Percentiles rank a stretch among this genome's conserved stretches.
phyloP scores from a whole-genome alignment of 2,329 filamentous ascomycete genomes.

The Alternaria arbusti region DNA sequence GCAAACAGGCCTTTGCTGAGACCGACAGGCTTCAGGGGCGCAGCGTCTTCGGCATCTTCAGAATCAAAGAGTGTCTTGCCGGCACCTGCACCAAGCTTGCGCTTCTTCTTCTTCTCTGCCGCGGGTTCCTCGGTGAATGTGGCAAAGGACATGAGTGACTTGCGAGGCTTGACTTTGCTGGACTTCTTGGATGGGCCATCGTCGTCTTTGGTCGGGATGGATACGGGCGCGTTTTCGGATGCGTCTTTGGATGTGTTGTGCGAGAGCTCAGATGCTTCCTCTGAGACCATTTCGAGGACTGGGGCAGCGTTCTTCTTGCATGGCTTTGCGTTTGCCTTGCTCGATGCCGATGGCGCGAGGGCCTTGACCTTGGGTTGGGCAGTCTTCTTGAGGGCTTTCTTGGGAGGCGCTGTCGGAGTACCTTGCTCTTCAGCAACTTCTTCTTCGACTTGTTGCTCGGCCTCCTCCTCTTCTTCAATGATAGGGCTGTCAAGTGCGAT shows the following conservation, averaged over 20 bases:
- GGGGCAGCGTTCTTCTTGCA: constrained; percentile 48
- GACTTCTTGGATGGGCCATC: constrained; percentile 41
- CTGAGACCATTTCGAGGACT: constrained; percentile 52
- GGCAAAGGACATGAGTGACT: constrained; percentile 56
- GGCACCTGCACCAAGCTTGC: constrained; percentile 69
- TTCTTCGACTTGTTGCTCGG: constrained; percentile 22
- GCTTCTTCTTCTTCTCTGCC: constrained; percentile 62
- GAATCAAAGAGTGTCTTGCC: constrained; percentile 71
- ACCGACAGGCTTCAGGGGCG: constrained; percentile 40
- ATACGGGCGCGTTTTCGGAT: constrained; percentile 47
- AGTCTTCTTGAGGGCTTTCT: constrained; percentile 35
- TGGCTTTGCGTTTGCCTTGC: constrained; percentile 53
- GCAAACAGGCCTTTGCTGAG: constrained; percentile 48
- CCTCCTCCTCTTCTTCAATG: constrained; percentile 38
- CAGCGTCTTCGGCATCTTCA: constrained; percentile 40
- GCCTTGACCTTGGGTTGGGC: constrained; percentile 48
- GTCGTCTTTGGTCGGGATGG: constrained; percentile 45
- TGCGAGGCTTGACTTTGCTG: constrained; percentile 52
- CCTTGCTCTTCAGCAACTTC: constrained; percentile 32
- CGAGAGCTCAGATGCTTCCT: constrained; percentile 47
- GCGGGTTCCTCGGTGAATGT: constrained; percentile 50
- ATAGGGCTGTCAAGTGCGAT: constrained; percentile 57
- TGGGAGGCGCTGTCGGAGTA: constrained; percentile 40
- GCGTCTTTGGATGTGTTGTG: constrained; percentile 43
- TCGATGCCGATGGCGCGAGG: constrained; percentile 53